These are phyloP conservation scores for Alternaria infectoria DNA, from an alignment of 2,329 filamentous ascomycete genomes.

Conservation along the genomic window DNA sequence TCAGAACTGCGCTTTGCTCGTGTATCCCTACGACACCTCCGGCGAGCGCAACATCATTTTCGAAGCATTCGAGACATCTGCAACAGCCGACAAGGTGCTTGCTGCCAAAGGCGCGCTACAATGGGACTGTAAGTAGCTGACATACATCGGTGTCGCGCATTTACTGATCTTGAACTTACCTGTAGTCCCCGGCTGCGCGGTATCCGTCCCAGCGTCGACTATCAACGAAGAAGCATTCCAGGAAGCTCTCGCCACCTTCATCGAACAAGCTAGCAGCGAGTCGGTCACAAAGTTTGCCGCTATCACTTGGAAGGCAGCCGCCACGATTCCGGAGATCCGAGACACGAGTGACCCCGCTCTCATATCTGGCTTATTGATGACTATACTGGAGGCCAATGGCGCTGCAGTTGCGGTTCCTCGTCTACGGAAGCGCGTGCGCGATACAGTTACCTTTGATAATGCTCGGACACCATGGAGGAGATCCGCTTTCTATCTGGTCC, in stretches of 20 bases:
- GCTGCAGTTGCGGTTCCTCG: constrained; percentile 39
- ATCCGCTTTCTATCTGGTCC: constrained; percentile 65
- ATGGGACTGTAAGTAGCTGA: constrained; percentile 55
- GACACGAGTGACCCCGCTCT: constrained; percentile 64
- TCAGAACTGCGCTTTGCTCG: constrained; percentile 58
- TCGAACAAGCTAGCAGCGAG: constrained; percentile 64
- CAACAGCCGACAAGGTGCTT: constrained; percentile 60
- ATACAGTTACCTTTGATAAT: constrained; percentile 63
- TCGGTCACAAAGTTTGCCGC: constrained; percentile 61
- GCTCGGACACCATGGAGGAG: constrained; percentile 66
- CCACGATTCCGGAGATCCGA: constrained; percentile 59
- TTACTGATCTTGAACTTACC: neutral
- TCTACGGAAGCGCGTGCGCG: constrained; percentile 65
- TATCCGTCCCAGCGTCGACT: constrained; percentile 51
- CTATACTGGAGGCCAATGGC: constrained; percentile 64
- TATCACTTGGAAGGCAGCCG: constrained; percentile 59
- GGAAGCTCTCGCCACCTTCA: constrained; percentile 56
- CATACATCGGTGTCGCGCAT: neutral
- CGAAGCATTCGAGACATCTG: constrained; percentile 67
- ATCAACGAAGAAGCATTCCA: constrained; percentile 56
- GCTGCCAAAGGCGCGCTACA: constrained; percentile 58
- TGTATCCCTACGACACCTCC: constrained; percentile 38
- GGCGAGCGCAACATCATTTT: constrained; percentile 51
- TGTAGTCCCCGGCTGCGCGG: constrained; percentile 60
- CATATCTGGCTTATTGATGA: constrained; percentile 66